Evolutionary conservation across 148 eudicot species (phyloP), one percentile per base, ranked within the genome.

Genomic region (Nyssa sinensis): DNA sequence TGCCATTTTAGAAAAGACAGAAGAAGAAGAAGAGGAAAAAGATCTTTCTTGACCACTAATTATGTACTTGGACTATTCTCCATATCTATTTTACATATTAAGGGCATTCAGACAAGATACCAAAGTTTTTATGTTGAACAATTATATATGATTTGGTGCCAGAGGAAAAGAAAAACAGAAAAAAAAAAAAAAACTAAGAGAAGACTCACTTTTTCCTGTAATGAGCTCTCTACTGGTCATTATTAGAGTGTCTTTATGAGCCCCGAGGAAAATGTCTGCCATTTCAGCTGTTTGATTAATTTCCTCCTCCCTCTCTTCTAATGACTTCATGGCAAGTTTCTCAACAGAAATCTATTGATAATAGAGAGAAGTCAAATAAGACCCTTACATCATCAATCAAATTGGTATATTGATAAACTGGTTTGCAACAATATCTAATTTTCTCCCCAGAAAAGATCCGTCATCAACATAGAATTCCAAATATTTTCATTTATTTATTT

Each of bases 201-300:
- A 65, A 47, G 25, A 83, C 97, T 64, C 64, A 95, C 99, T 90
- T 87, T 84, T 89, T 71, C 99, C 99, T 35, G 87, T 85, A 34
- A 95, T 85, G 74, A 95, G 98, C 72, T 85, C 80, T 69, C 99
- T 84, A 68, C 97, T 95, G 67, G 99, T 92, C 94, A 95, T 82
- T 78, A 95, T 80, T 37, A 95, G 86, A 71, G 98, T 95, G 78
- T 95, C 99, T 73, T 86, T 83, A 62, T 77, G 31, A 76, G 87
- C 85, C 65, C 75, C 77, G 31, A 95, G 87, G 81, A 67, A 95
- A 64, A 84, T 69, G 81, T 93, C 91, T 73, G 99, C 97, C 85
- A 93, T 35, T 59, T 93, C 93, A 75, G 88, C 89, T 69, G 89
- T 79, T 70, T 67, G 80, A 72, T 74, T 83, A 62, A 95, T 95